A percentile compares a stretch with the other conserved stretches of the same genome.
These are phyloP conservation scores for Cyberlindnera lachancei DNA, from an alignment of 805 yeast species.

Conservation along the genomic window DNA sequence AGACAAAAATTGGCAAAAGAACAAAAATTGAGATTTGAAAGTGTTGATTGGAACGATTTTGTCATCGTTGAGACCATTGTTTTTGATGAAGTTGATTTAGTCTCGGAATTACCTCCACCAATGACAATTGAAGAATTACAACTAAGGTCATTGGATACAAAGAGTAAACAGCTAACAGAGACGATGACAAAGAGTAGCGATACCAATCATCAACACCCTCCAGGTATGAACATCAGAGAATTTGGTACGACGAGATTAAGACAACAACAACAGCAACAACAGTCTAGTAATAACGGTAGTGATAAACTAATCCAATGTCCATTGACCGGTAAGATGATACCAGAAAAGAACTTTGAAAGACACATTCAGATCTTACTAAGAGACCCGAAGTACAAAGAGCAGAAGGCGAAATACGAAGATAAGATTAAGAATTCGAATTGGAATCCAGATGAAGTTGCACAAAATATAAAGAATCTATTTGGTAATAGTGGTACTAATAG, in stretches of 20 bases:
- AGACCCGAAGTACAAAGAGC: constrained; percentile 73
- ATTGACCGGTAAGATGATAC: constrained; percentile 62
- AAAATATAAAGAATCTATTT: constrained; percentile 47
- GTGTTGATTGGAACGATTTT: constrained; percentile 87
- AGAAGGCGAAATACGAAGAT: constrained; percentile 48
- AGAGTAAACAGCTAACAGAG: constrained; percentile 15
- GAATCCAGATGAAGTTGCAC: constrained; percentile 51
- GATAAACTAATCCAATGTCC: constrained; percentile 56
- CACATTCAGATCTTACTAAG: constrained; percentile 65
- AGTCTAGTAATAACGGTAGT: constrained; percentile 18
- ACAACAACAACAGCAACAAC: constrained; percentile 18
- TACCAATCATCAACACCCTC: constrained; percentile 14
- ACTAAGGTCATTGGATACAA: constrained; percentile 42
- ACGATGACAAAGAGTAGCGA: background rate
- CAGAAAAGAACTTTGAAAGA: constrained; percentile 60
- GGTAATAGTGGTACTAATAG: constrained; percentile 20
- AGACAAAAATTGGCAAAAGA: constrained; percentile 27
- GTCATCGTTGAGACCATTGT: constrained; percentile 59
- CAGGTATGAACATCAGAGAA: constrained; percentile 57
- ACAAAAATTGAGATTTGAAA: constrained; percentile 49
- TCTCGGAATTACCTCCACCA: constrained; percentile 46
- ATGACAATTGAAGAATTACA: constrained; percentile 51
- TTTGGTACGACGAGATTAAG: constrained; percentile 64
- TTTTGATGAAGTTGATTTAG: constrained; percentile 54
- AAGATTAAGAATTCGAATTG: constrained; percentile 46